These are phyloP conservation scores for Helianthus tuberosus DNA, from an alignment of 129 eudicot species.

Conservation along the genomic window DNA sequence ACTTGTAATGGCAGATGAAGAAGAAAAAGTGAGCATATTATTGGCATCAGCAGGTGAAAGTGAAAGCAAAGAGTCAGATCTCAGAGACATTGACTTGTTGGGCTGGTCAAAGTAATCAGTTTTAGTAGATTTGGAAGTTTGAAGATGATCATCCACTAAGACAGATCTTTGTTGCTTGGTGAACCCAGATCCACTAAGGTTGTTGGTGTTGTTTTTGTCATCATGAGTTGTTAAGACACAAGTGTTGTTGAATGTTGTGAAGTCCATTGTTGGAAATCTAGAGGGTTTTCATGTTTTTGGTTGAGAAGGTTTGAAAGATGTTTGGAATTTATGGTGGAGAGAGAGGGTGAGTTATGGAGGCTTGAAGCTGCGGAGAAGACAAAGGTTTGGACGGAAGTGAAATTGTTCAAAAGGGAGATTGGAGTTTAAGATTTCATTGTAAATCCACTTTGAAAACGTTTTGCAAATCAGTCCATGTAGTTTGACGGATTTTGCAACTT, in stretches of 20 bases:
- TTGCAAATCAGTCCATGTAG: constrained; percentile 18
- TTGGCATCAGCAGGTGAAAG: constrained; percentile 34
- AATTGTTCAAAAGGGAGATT: constrained; percentile 25
- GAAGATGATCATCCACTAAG: constrained; percentile 32
- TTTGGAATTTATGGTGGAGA: constrained; percentile 20
- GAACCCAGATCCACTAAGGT: constrained; percentile 48
- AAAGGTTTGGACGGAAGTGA: constrained; percentile 18
- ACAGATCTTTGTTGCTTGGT: constrained; percentile 67
- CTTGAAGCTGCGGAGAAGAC: constrained; percentile 43
- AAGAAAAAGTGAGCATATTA: constrained; percentile 62
- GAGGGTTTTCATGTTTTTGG: constrained; percentile 15
- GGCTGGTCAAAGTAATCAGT: constrained; percentile 40
- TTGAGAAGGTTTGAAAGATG: constrained; percentile 5
- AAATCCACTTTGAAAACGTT: background rate
- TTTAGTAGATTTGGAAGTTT: constrained; percentile 37
- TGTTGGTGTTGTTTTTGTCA: constrained; percentile 20
- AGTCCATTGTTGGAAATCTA: constrained; percentile 52
- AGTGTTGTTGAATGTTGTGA: constrained; percentile 35
- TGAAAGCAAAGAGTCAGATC: constrained; percentile 52
- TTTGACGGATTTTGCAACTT: constrained; percentile 6
- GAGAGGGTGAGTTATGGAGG: constrained; percentile 2
- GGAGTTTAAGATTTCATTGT: constrained; percentile 36
- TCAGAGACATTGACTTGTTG: constrained; percentile 33
- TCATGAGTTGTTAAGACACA: constrained; percentile 2
- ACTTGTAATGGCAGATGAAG: constrained; percentile 11